Base-by-base conservation (phyloP, 352 stramenopile genomes). In the Phytophthora pseudosyringae region DNA sequence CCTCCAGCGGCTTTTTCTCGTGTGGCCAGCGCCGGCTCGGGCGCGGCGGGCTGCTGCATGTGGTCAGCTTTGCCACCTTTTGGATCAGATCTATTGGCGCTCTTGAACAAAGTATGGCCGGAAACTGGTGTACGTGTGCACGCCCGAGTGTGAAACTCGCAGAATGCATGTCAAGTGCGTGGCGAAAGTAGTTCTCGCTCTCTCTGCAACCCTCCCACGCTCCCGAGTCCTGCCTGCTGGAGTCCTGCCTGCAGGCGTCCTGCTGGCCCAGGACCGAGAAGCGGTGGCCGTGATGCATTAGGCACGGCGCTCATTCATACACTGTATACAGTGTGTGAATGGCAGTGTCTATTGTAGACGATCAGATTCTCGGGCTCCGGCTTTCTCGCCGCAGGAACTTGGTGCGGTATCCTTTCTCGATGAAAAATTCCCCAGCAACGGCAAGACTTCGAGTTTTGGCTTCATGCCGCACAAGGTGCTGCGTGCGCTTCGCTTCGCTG, bases 361-460 rank as follows among this genome's bases (percentile, higher is more conserved):
- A 69, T 48, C 60, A 69, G 61, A 64, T 59, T 54, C 25, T 35
- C 9, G 16, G 26, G 13, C 61, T 69, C 61, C 54, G 53, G 61
- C 61, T 65, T 69, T 69, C 33, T 64, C 40, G 31, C 52, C 11
- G 47, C 33, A 65, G 29, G 18, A 36, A 46, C 31, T 50, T 32
- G n/a, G 50, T 57, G 41, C 58, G 49, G 31, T 54, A 64, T 62
- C n/a, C 40, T 12, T 21, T 40, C 12, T 54, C 13, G 32, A 26
- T 52, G 31, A 40, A 54, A 57, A 63, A 51, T 51, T 45, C n/a
- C 29, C 10, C 5, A 39, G 7, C 32, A 53, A 46, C 21, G 21
- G 21, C 21, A 21, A 21, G 5, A 15, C 15, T 16, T 40, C 35
- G 15, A 46, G 32, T 10, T 50, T n/a, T 29, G 0, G 15, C 13